Evolutionary conservation across 2,329 filamentous ascomycete genomes (phyloP), one percentile per base, ranked within the genome.

Genomic region (Botrytis porri): DNA sequence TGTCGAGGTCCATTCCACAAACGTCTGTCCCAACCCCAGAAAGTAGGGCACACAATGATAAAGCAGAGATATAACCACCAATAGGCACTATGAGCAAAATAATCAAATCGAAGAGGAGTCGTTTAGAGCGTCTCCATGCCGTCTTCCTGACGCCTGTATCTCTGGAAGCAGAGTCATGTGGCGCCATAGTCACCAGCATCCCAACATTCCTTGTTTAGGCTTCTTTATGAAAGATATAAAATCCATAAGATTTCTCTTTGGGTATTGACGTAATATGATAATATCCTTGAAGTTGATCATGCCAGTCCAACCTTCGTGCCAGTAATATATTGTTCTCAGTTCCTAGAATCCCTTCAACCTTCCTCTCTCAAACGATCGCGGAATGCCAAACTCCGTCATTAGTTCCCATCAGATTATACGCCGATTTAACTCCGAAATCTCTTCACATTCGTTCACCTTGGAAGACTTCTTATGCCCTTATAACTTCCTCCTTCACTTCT

Each of bases 401-500:
- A 32, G 5, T 67, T 54, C 25, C 35, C 48, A 22, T 41, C 41
- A 67, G 20, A 67, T n/a, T 32, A 32, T 41, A 32, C n/a, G n/a
- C 48, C 48, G 25, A 32, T 67, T 25, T n/a, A 32, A 69, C 9
- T 41, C 59, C 48, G 39, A 32, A 59, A 64, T 25, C 16, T 32
- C 29, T 51, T 29, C 57, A 69, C 25, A 41, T 64, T 32, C 63
- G 29, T 37, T 74, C 63, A 78, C 69, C 78, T 73, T 35, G 78
- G 78, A 71, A 80, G 61, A 63, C 71, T 75, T 67, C 73, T 73
- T 35, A 75, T 75, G 37, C 65, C 65, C 51, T 75, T 74, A 29
- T 72, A 74, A 14, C 59, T 66, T n/a, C 69, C 65, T 22, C 66
- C 74, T 60, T 61, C 48, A 22, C 45, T 71, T 9, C 57, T 64